Evolutionary conservation across 2,329 filamentous ascomycete genomes (phyloP), one percentile per base, ranked within the genome.

Genomic region (Fusarium sublunatum): DNA sequence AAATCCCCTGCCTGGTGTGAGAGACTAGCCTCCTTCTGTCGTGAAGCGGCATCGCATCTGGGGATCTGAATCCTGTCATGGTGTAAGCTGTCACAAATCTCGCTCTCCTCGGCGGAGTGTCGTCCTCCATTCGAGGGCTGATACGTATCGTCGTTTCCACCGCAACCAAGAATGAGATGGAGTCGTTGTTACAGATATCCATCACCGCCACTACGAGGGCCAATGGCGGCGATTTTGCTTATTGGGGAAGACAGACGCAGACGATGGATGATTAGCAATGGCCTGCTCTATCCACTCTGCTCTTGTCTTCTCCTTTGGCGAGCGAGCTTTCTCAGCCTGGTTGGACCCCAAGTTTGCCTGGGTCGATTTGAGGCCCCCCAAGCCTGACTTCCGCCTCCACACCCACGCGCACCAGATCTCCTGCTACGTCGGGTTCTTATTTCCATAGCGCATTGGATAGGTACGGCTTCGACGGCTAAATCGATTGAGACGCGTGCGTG

Each of bases 361-460:
- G 52, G 63, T 19, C 50, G 50, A 61, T 49, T 70, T 70, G 68
- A 69, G 68, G 67, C 68, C 68, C 65, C 54, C 68, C 51, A 70
- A 57, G 64, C 68, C 68, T 70, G 68, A 70, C 68, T 58, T 68
- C 58, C 68, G 59, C 65, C 68, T 69, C 66, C 68, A 69, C 68
- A 68, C 68, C 64, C 68, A 58, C 55, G 52, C 19, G 19, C 19
- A 19, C 56, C 45, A 60, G 55, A 58, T 65, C 63, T 57, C 51
- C 49, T 52, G 19, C 56, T 38, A 60, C 56, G 48, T 34, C 60
- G 57, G 26, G 46, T 11, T 42, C 42, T 60, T 55, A 60, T 61
- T 60, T 42, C 57, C 48, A 61, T 60, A 60, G 55, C 38, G 34
- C 35, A 55, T 55, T 60, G 56, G 57, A n/a, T n/a, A n/a, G n/a